These are phyloP conservation scores for Brassica cretica DNA, from an alignment of 345 rosid species.

Conservation along the genomic window DNA sequence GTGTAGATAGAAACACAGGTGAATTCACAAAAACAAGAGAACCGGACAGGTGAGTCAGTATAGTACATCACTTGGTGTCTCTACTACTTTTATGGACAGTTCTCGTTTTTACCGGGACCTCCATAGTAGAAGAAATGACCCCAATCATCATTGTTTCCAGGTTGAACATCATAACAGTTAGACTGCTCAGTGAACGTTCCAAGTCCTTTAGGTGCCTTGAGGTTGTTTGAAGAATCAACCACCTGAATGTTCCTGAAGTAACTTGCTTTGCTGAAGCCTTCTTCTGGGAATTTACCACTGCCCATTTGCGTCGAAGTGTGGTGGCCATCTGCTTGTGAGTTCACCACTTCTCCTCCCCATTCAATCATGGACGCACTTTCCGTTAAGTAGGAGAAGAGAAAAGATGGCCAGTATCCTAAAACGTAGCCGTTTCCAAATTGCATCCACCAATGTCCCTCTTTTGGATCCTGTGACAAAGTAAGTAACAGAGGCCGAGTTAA, in stretches of 20 bases:
- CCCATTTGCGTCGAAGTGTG: slow-evolving; percentile 99
- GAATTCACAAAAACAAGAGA: slow-evolving; percentile 38
- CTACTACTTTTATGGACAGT: slow-evolving; percentile 55
- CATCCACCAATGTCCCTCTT: slow-evolving; percentile 5
- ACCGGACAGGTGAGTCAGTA: slow-evolving; percentile 12
- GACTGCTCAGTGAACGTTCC: slow-evolving; percentile 96
- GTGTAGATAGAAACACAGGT: slow-evolving; percentile 26
- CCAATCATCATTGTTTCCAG: slow-evolving; percentile 90
- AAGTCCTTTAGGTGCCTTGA: slow-evolving; percentile 84
- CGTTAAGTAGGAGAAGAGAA: slow-evolving; percentile 87
- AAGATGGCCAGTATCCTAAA: slow-evolving; percentile 94
- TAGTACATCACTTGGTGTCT: neutral
- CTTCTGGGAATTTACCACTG: slow-evolving; percentile 92
- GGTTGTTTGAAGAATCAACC: slow-evolving; percentile 88
- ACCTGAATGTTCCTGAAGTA: slow-evolving; percentile 93
- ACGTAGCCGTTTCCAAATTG: slow-evolving; percentile 72
- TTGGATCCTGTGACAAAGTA: slow-evolving; percentile 28
- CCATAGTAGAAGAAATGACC: slow-evolving; percentile 98
- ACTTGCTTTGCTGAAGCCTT: slow-evolving; percentile 46
- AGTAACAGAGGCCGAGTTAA: neutral
- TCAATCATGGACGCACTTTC: slow-evolving; percentile 25
- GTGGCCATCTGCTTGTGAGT: slow-evolving; percentile 53
- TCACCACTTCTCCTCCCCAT: neutral
- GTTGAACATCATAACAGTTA: slow-evolving; percentile 94
- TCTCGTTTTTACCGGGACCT: slow-evolving; percentile 90